A percentile compares a stretch with the other conserved stretches of the same genome.
phyloP scores from a whole-genome alignment of 345 rosid genomes.

The Tarenaya hassleriana region DNA sequence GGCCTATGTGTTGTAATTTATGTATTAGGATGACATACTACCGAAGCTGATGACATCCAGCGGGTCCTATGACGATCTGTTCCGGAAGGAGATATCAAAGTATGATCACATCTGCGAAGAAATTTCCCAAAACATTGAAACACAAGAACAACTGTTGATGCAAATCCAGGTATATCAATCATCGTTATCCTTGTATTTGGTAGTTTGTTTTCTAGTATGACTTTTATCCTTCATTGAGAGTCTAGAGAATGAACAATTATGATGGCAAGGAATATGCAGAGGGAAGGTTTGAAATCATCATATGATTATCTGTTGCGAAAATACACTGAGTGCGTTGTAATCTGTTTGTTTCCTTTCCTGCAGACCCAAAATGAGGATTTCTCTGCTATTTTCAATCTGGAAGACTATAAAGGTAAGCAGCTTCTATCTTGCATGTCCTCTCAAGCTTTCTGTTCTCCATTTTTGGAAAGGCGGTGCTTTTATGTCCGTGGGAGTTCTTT shows the following conservation, averaged over 20 bases:
- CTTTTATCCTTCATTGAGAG: constrained; percentile 9
- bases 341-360: constrained; percentile 14
- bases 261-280: constrained; percentile 4
- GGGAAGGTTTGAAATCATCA: constrained; percentile 10
- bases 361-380: constrained; percentile 95
- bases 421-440: constrained; percentile 20
- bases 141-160: constrained; percentile 78
- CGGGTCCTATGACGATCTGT: constrained; percentile 91
- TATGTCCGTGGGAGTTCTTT: constrained; percentile 17
- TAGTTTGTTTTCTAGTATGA: constrained; percentile 10
- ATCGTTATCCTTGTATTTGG: constrained; percentile 2
- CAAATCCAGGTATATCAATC: constrained; percentile 76
- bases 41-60: constrained; percentile 91
- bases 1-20: constrained; percentile 16
- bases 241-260: constrained; percentile 1
- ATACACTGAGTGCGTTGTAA: constrained; percentile 14
- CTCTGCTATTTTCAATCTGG: constrained; percentile 69
- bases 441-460: background rate
- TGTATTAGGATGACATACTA: constrained; percentile 83
- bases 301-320: constrained; percentile 14
- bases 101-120: constrained; percentile 81
- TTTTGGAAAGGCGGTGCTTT: background rate
- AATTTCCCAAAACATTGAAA: constrained; percentile 80
- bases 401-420: constrained; percentile 84
- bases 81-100: constrained; percentile 86